Base-by-base conservation (phyloP, 495 filamentous ascomycete species). In the Xylaria intraflava region DNA sequence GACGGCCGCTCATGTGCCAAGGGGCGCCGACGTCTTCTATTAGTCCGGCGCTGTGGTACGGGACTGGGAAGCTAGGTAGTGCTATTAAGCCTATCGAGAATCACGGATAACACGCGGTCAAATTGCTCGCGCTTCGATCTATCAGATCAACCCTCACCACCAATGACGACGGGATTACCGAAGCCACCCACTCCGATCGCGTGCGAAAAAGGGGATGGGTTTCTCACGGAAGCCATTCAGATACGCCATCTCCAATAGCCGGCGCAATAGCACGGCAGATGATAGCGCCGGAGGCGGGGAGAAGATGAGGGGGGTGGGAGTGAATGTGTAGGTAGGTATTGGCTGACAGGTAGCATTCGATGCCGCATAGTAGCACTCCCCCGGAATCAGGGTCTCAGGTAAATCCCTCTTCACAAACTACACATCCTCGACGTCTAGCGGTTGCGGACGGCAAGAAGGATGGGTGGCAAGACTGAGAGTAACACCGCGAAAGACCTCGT, bases 1-100 rank as follows among this genome's bases (percentile, higher is more conserved):
- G 55, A 62, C 61, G 59, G 49, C 49, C 40, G 22, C 46, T 57
- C 30, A 33, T 36, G 16, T 31, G 50, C 50, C 50, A 53, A 53
- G 50, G 14, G 16, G 11, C 1, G 12, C 36, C 17, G 30, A 63
- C 57, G 53, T 59, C 49, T 51, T 14, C 36, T 52, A 44, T 56
- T 51, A 46, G 42, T 55, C 26, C 33, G 55, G 52, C 46, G 58
- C 56, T 65, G 62, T 40, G 52, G 51, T 59, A 62, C 49, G 45
- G 29, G 39, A 48, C n/a, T 62, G 52, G 35, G 38, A 56, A 51
- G 46, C 52, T 54, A 48, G 52, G 58, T 57, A 53, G n/a, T 22
- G 11, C 14, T 23, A 46, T 45, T n/a, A 38, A 35, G 41, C 23
- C 50, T 38, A 45, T 53, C 50, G 19, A 35, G 20, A 20, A n/a